Evolutionary conservation across 177 flowering plant species (phyloP), one percentile per base, ranked within the genome.

Genomic region (Tripterygium wilfordii): DNA sequence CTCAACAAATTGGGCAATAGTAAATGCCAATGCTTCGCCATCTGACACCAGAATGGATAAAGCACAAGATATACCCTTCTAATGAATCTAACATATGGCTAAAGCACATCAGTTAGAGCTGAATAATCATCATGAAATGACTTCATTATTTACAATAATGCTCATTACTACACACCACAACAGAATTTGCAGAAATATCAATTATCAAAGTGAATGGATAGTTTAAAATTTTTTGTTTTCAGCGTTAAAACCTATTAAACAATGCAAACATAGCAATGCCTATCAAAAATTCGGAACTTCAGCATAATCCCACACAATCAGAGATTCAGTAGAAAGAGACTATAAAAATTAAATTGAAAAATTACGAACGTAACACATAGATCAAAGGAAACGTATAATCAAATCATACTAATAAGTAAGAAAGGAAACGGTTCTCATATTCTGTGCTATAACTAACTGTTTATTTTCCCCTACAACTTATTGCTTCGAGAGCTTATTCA

Each of bases 401-500:
- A 23, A 28, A 21, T 40, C 30, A 48, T 47, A 23, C 36, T 18
- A 42, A 50, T 61, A n/a, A n/a, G n/a, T n/a, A n/a, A n/a, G 26
- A 53, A 57, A 30, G 49, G 36, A 48, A 61, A 57, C 49, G 27
- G 51, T 56, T 60, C 42, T 61, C 53, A 66, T 61, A 61, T 66
- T 53, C 56, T 48, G 58, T 53, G 56, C 49, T 59, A 41, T 55
- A 58, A 56, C 28, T 42, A 66, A 37, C 47, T 14, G 65, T 56
- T 44, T 61, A 61, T 52, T 45, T 20, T 46, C 54, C 70, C 57
- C 51, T 46, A 54, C 54, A 67, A 45, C 54, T 63, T 58, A 54
- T 51, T 54, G 31, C 33, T n/a, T n/a, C 54, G 53, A 28, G 47
- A 61, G 23, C 45, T 67, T 62, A 67, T 67, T 63, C n/a, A n/a